Evolutionary conservation across 179 eudicot species (phyloP).

Genomic region (Heliamphora pulchella): DNA sequence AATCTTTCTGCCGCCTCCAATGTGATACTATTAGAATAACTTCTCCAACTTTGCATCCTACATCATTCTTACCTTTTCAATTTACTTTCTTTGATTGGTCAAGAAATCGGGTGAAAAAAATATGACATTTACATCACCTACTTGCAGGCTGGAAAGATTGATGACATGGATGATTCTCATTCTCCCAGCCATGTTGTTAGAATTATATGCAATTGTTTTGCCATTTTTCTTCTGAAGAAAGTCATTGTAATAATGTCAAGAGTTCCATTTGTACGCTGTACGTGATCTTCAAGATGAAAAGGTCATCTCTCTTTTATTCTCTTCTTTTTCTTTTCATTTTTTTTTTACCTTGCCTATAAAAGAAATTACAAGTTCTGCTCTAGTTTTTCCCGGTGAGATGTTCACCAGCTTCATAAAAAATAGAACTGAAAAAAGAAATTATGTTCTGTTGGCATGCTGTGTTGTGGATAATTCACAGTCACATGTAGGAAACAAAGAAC

Average conservation of each 20-base stretch:
- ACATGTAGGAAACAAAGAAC: too few species aligned
- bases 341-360: too few species aligned
- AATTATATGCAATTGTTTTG: not conserved
- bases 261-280: not conserved
- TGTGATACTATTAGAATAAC: too few species aligned
- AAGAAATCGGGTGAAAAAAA: not conserved
- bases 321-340: not conserved
- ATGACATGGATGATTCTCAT: constrained; percentile 1
- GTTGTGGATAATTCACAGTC: too few species aligned
- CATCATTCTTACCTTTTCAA: not conserved
- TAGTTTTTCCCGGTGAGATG: too few species aligned
- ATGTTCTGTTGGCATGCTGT: too few species aligned
- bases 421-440: too few species aligned
- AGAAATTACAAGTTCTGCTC: too few species aligned
- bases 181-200: not conserved
- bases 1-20: not conserved
- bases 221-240: not conserved
- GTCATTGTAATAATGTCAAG: not conserved
- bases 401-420: too few species aligned
- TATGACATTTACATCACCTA: not conserved
- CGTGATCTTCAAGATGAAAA: not conserved
- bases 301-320: not conserved
- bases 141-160: constrained; percentile 23
- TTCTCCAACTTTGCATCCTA: not conserved
- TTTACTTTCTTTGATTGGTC: not conserved